Base-by-base conservation (phyloP, 139 green algal species). In the Eudorina sp. region DNA sequence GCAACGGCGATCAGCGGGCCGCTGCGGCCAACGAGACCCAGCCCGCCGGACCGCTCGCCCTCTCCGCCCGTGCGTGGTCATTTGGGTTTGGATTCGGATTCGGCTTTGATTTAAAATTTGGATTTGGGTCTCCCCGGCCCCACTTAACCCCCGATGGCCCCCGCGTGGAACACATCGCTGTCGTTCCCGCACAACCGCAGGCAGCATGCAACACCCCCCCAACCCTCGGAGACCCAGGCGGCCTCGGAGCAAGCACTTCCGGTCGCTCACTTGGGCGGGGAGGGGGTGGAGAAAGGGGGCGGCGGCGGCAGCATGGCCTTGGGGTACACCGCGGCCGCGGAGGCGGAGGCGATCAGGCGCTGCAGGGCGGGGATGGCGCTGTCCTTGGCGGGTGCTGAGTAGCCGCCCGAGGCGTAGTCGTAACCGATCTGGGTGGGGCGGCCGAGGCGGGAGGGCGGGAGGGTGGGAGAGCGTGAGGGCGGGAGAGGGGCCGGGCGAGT, bases 351-450 rank as follows among this genome's bases (percentile, higher is more conserved):
- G 38, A 51, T 31, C 34, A 84, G 77, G 34, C 77, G 77, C 77
- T 43, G 36, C 46, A 36, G 13, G 9, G 13, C 7, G 29, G 53
- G 41, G 8, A 70, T 14, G 34, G 51, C 53, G 29, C 27, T 72
- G 53, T 43, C 9, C 23, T 2, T 18, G 53, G 9, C 14, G 5
- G n/a, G n/a, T n/a, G n/a, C n/a, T n/a, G 55, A 23, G 38, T 43
- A 84, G 77, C 77, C 77, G 27, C 53, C 77, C 8, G 53, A 55
- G 34, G 34, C 53, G 77, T 73, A 84, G 53, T 84, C 77, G 53
- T 73, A 84, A 23, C 77, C 77, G 4, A 84, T 38, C 77, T 84
- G 53, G 3, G 34, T 78, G 6, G 21, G 40, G 70, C 27, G 21
- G 23, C 16, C 36, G 70, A 76, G 23, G 8, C 5, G 34, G 40